phyloP scores from a whole-genome alignment of 345 rosid species.

The Salix viminalis region DNA sequence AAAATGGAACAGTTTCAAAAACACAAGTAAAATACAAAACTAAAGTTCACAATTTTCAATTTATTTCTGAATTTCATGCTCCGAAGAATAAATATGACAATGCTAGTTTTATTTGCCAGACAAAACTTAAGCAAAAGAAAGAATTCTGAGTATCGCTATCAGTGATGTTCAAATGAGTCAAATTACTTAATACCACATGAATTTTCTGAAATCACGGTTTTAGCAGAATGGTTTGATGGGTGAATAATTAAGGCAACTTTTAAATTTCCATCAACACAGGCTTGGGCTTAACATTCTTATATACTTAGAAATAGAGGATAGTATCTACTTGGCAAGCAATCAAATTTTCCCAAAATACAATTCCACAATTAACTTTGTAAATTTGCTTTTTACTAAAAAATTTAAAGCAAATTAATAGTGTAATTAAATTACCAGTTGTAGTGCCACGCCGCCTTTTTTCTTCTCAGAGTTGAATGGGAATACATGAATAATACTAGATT shows the following conservation, averaged over 20 bases:
- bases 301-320: not conserved
- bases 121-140: not conserved
- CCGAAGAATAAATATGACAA: not conserved
- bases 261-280: not conserved
- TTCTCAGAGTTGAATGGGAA: conserved; percentile 96
- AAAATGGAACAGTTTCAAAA: conserved; percentile 2
- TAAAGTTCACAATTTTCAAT: not conserved
- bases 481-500: conserved; percentile 69
- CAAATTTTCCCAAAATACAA: not conserved
- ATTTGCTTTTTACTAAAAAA: not conserved
- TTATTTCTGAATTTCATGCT: not conserved
- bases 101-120: not conserved
- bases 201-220: not conserved
- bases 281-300: not conserved
- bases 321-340: not conserved
- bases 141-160: not conserved
- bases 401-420: not conserved
- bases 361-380: not conserved
- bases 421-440: conserved; percentile 49
- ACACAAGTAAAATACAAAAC: not conserved
- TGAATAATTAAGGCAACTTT: not conserved
- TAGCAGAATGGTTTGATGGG: not conserved
- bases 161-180: not conserved
- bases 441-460: conserved; percentile 92
- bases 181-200: not conserved